Percentiles rank a stretch among this genome's conserved stretches.
Conservation (phyloP, 768 basidiomycete genomes). For the Lyophyllum shimeji region DNA sequence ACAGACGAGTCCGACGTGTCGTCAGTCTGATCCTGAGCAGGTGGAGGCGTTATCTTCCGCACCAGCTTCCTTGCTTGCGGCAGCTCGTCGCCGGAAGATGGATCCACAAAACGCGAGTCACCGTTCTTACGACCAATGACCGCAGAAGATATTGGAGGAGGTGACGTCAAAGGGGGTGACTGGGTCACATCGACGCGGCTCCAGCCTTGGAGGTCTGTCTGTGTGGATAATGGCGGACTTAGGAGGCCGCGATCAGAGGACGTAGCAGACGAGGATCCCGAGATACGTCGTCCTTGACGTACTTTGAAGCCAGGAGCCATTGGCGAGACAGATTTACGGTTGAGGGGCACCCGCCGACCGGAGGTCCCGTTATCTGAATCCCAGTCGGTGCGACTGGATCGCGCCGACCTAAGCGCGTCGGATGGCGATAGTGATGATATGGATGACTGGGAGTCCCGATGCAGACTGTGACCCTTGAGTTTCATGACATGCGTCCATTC, state of each 20-base stretch:
- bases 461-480: slow-evolving; percentile 36
- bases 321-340: slow-evolving; percentile 68
- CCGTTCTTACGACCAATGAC: slow-evolving; percentile 23
- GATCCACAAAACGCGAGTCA: slow-evolving; percentile 27
- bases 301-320: slow-evolving; percentile 59
- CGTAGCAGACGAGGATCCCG: slow-evolving; percentile 38
- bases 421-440: slow-evolving; percentile 62
- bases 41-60: slow-evolving; percentile 39
- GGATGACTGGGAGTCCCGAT: slow-evolving; percentile 62
- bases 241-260: slow-evolving; percentile 38
- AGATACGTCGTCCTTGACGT: slow-evolving; percentile 34
- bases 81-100: slow-evolving; percentile 12
- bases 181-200: slow-evolving; percentile 31
- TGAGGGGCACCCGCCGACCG: slow-evolving; percentile 63
- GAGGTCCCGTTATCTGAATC: slow-evolving; percentile 51
- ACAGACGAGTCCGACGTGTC: slow-evolving; percentile 56
- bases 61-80: slow-evolving; percentile 26
- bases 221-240: slow-evolving; percentile 28
- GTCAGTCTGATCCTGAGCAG: slow-evolving; percentile 20
- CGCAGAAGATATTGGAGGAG: slow-evolving; percentile 36
- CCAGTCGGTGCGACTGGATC: slow-evolving; percentile 44
- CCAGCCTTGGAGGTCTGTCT: slow-evolving; percentile 27
- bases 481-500: slow-evolving; percentile 53
- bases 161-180: slow-evolving; percentile 37
- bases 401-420: slow-evolving; percentile 39